Conservation (phyloP, 768 basidiomycete genomes). For the Rubroboletus pulcherrimus region DNA sequence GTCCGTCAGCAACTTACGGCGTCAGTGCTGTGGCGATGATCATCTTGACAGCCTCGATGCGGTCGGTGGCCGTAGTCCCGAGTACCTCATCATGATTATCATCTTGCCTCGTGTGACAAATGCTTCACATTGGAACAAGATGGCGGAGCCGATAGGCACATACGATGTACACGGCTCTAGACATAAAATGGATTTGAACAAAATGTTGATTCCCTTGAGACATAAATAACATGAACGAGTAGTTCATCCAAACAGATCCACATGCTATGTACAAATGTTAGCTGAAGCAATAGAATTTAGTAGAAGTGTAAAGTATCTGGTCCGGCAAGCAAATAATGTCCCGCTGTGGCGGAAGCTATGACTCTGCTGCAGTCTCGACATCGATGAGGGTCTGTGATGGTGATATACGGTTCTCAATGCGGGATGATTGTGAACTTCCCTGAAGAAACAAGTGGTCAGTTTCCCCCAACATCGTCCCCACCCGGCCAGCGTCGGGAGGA, state of each 20-base stretch:
- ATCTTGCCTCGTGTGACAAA: neutral
- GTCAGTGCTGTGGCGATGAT: constrained; percentile 64
- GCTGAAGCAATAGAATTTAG: constrained; percentile 32
- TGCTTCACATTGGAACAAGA: constrained; percentile 5
- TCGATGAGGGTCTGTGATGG: constrained; percentile 30
- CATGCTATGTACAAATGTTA: constrained; percentile 21
- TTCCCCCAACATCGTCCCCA: constrained; percentile 24
- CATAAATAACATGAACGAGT: constrained; percentile 11
- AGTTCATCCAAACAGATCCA: constrained; percentile 17
- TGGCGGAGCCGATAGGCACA: neutral
- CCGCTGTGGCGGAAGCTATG: constrained; percentile 15
- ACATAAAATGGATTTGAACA: neutral
- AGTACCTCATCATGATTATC: constrained; percentile 13
- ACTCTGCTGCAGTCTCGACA: constrained; percentile 19
- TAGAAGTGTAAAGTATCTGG: constrained; percentile 25
- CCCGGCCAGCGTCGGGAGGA: constrained; percentile 34
- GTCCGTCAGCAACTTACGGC: constrained; percentile 73
- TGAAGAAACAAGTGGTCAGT: constrained; percentile 21
- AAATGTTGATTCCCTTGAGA: neutral
- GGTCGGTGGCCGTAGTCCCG: constrained; percentile 33
- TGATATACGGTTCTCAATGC: constrained; percentile 25
- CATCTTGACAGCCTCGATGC: constrained; percentile 56
- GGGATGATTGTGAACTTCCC: constrained; percentile 29
- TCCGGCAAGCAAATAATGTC: constrained; percentile 11
- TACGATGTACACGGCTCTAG: neutral